These are phyloP conservation scores for Plenodomus biglobosus DNA, from an alignment of 2,329 filamentous ascomycete species.

Conservation along the genomic window DNA sequence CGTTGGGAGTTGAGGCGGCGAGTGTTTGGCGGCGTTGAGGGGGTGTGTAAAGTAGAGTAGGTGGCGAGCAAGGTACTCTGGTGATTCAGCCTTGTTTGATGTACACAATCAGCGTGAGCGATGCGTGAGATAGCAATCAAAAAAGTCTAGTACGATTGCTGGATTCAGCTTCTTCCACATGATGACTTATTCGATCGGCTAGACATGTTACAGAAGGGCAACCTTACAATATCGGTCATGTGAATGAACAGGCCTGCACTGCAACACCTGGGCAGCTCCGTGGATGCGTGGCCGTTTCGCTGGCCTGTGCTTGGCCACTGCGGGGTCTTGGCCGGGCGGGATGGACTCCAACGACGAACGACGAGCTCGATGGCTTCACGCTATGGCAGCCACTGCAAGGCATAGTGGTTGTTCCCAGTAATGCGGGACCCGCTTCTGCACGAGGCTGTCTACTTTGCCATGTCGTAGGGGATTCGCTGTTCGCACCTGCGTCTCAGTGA, in stretches of 20 bases:
- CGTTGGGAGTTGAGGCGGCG: neutral
- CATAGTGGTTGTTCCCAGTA: constrained; percentile 13
- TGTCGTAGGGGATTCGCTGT: constrained; percentile 7
- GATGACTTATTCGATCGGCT: no score
- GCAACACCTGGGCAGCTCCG: constrained; percentile 13
- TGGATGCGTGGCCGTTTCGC: constrained; percentile 9
- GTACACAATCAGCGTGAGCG: neutral
- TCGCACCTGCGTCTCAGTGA: constrained; percentile 19
- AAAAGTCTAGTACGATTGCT: no score
- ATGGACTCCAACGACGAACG: constrained; percentile 2
- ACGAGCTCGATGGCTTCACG: constrained; percentile 5
- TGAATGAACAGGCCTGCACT: constrained; percentile 5
- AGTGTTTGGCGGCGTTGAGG: constrained; percentile 2
- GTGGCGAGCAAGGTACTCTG: neutral
- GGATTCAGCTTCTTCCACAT: no score
- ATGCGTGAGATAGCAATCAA: no score
- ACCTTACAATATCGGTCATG: no score
- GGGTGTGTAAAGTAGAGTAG: neutral
- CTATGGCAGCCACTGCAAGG: constrained; percentile 7
- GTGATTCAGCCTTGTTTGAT: neutral
- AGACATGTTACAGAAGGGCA: no score
- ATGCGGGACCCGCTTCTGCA: neutral
- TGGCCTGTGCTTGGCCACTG: constrained; percentile 17
- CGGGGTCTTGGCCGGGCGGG: constrained; percentile 9
- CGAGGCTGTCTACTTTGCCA: neutral